A percentile compares a stretch with the other conserved stretches of the same genome.
Conservation (phyloP, 202 grass and related monocot genomes). For the Elaeis oleifera region DNA sequence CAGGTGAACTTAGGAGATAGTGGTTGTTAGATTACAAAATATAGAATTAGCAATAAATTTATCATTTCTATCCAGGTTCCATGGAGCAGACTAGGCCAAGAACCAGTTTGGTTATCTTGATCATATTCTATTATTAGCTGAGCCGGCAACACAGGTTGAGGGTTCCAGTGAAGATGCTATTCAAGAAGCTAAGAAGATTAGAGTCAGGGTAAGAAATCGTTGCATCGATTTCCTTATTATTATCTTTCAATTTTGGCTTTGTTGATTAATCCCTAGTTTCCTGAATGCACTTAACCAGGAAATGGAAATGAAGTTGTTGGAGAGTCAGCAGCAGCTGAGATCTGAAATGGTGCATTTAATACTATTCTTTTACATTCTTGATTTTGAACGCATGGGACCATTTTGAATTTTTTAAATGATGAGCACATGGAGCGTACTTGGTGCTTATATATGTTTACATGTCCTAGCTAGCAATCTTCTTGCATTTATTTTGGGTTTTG, state of each 20-base stretch:
- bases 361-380: constrained; percentile 17
- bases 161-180: constrained; percentile 91
- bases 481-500: no score
- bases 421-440: not conserved
- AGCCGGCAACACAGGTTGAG: constrained; percentile 88
- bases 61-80: constrained; percentile 63
- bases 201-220: constrained; percentile 52
- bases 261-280: constrained; percentile 6
- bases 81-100: constrained; percentile 88
- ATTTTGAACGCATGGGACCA: constrained; percentile 3
- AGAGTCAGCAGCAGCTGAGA: constrained; percentile 74
- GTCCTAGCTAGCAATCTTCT: no score
- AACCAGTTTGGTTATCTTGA: constrained; percentile 97
- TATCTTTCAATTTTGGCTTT: constrained; percentile 5
- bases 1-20: no score
- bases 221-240: constrained; percentile 7
- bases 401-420: not conserved
- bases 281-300: constrained; percentile 41
- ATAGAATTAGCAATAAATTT: constrained; percentile 18
- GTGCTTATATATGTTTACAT: not conserved
- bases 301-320: constrained; percentile 88
- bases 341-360: constrained; percentile 54
- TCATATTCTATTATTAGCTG: constrained; percentile 94
- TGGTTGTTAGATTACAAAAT: not conserved
- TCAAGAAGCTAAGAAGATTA: constrained; percentile 85